Evolutionary conservation across 2,329 filamentous ascomycete genomes (phyloP), one percentile per base, ranked within the genome.

Genomic region (Diaporthe helianthi): DNA sequence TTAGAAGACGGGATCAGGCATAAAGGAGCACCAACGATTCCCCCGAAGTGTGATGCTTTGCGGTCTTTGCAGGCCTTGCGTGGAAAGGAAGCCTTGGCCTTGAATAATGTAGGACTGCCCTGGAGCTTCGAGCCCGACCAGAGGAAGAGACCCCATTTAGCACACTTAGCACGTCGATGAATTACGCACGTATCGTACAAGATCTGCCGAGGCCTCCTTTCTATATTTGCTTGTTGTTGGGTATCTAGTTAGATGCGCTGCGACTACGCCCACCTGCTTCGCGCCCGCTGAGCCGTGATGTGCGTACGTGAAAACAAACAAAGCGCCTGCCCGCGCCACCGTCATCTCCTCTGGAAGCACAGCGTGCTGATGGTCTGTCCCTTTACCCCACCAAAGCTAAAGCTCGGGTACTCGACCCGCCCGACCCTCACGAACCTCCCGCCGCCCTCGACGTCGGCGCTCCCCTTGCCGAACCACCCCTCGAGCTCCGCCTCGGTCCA

Each of bases 401-500:
- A 98, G 65, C 89, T 92, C 26, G 89, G 92, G 79, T 98, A 98
- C 76, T 91, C 87, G 67, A 97, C 89, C 74, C 87, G 86, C 1
- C 87, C 90, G 66, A 87, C 89, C 68, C 89, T 87, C 71, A 83
- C 82, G 74, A 97, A 84, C 61, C 82, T 76, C 61, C 82, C 76
- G 12, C 73, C 74, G 69, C 76, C 77, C 41, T 73, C 74, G 2
- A 69, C 73, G 47, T 72, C 58, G 3, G 67, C 69, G 47, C 71
- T 33, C 4, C 67, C 74, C 58, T 73, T 74, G 33, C 79, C 82
- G 77, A 98, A 96, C 94, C 95, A 98, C 19, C 81, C 81, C 71
- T 86, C 83, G 75, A 99, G 81, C 83, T 99, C 96, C 49, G 89
- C 87, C 82, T 96, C 94, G 1, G 95, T 98, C 96, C 96, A 99